Evolutionary conservation across 805 yeast species (phyloP), one percentile per base, ranked within the genome.

Genomic region (Candida jianshihensis): DNA sequence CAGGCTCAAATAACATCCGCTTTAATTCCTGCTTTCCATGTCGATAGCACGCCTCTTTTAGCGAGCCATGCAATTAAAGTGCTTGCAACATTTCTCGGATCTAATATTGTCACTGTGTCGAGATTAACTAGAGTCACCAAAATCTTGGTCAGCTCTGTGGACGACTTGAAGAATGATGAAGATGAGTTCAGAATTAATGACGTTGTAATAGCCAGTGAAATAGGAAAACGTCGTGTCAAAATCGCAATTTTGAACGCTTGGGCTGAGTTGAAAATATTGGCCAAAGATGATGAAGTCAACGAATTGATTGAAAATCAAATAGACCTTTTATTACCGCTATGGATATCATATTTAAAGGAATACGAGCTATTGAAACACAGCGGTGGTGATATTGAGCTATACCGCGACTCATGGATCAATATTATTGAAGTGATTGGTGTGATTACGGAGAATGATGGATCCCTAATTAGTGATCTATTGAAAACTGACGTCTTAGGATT

Each of bases 1-100:
- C 96, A 92, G 50, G 97, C 97, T 0, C 96, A 87, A 48, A 85
- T 92, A 9, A 80, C 85, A 9, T 81, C 95, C 39, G 95, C 97
- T 0, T 66, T 90, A 38, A 73, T 87, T 33, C 96, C 97, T 0
- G 86, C 95, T 10, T 90, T 92, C 60, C 71, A 71, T 24, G 64
- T 71, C 4, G 89, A 79, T 15, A 79, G 88, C 38, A 78, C 81
- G 11, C 75, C 94, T 1, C 71, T 72, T 26, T 70, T 87, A 1
- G 88, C 90, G 1, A 73, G 84, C 17, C 73, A 73, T 36, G 96
- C 96, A 0, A 72, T 90, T 25, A 73, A 74, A 28, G 82, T 88
- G 2, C 75, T 84, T 26, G 88, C 95, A 0, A 78, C 78, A 37
- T 78, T 90, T 49, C 68, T 89, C 18, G 73, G 77, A 5, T 72